A percentile compares a stretch with the other conserved stretches of the same genome.
Evolutionary conservation across 2,329 filamentous ascomycete genomes (phyloP).

Genomic region (Claviceps sp.): DNA sequence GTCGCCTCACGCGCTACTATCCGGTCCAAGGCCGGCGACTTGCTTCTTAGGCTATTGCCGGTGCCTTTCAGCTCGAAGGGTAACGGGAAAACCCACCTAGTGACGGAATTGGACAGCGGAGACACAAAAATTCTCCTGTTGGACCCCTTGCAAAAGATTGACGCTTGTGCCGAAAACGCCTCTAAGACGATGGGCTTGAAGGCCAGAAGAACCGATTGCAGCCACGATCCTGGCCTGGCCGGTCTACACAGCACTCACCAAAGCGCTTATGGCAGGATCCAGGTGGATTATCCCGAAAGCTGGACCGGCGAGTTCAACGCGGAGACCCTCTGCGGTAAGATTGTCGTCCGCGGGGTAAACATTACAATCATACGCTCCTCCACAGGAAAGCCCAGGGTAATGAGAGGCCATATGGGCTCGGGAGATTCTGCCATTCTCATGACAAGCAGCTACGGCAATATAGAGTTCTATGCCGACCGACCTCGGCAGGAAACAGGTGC

Average conservation of each 20-base stretch:
- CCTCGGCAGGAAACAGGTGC: too few relatives aligned
- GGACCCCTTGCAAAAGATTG: conserved; percentile 5
- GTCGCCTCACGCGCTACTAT: conserved; percentile 24
- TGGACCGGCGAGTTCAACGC: conserved; percentile 35
- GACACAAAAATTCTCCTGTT: conserved; percentile 17
- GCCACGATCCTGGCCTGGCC: conserved; percentile 13
- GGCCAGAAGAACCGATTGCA: too few relatives aligned
- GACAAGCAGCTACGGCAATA: conserved; percentile 17
- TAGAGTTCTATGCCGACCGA: conserved; percentile 9
- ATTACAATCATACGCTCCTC: conserved; percentile 23
- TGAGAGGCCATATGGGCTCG: conserved; percentile 29
- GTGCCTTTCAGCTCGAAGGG: conserved; percentile 27
- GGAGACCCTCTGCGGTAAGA: conserved; percentile 25
- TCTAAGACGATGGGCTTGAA: too few relatives aligned
- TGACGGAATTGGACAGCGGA: conserved; percentile 32
- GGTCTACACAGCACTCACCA: conserved; percentile 28
- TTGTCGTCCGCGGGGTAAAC: conserved; percentile 28
- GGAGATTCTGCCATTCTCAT: conserved; percentile 20
- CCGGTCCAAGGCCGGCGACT: conserved; percentile 26
- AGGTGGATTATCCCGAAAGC: conserved; percentile 29
- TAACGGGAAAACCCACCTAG: conserved; percentile 13
- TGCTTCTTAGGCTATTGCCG: conserved; percentile 22
- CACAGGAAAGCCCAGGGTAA: conserved; percentile 17
- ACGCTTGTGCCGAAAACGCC: too few relatives aligned
- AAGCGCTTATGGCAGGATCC: conserved; percentile 30